phyloP scores from a whole-genome alignment of 306 rosid genomes.

The Citrullus colocynthis region DNA sequence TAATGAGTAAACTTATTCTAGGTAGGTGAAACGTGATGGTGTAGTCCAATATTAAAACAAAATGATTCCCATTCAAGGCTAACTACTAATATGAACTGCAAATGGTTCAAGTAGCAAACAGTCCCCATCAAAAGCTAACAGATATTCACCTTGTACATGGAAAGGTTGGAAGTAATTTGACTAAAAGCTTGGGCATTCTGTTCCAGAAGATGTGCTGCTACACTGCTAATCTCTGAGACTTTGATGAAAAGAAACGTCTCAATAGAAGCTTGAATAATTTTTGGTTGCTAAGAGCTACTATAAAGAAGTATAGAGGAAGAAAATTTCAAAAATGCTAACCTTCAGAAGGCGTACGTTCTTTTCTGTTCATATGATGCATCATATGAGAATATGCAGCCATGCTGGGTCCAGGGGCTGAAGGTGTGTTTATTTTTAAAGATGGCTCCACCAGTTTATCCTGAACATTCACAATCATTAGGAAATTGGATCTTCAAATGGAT shows the following conservation, averaged over 20 bases:
- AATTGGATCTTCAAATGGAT: constrained; percentile 62
- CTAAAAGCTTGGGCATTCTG: constrained; percentile 71
- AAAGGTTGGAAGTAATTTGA: constrained; percentile 66
- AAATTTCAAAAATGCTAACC: constrained; percentile 34
- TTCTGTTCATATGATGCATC: constrained; percentile 35
- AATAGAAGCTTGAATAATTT: neutral
- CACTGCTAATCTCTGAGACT: constrained; percentile 48
- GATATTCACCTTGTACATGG: constrained; percentile 61
- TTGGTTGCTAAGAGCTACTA: neutral
- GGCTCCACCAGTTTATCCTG: constrained; percentile 85
- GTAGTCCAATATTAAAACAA: neutral
- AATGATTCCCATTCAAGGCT: neutral
- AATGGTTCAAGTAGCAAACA: neutral
- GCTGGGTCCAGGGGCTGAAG: constrained; percentile 33
- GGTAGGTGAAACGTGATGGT: neutral
- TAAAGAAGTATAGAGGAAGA: neutral
- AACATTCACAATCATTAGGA: constrained; percentile 47
- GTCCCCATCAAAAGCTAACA: neutral
- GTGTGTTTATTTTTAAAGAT: constrained; percentile 39
- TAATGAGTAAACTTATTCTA: neutral
- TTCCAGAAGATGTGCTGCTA: constrained; percentile 67
- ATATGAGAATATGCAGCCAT: constrained; percentile 44
- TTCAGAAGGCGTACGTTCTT: constrained; percentile 38
- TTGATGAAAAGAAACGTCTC: constrained; percentile 18
- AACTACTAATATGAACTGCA: neutral